Base-by-base conservation (phyloP, 1,284 basidiomycete species). In the Microbotryum saponariae region DNA sequence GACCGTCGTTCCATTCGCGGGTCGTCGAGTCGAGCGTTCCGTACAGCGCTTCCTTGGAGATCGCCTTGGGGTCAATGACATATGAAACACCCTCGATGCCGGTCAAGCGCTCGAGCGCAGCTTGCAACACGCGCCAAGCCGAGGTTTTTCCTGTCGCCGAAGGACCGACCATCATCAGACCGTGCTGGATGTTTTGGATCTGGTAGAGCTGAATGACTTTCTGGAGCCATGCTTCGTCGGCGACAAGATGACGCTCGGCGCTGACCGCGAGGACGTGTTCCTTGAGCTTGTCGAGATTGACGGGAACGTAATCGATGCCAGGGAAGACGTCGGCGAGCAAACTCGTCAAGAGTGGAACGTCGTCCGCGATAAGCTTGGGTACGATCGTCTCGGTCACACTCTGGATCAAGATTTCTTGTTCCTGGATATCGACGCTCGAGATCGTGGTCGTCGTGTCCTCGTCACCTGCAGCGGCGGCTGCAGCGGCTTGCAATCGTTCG, bases 341-440 rank as follows among this genome's bases (percentile, higher is more conserved):
- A 71, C 86, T 90, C 37, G 89, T 92, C 44, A 99, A 80, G 29
- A 97, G 80, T 9, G 93, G 88, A 1, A 98, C 94, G 78, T 99
- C 96, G 59, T 96, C 93, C 12, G 93, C 93, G 5, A 98, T 92
- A 59, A 99, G 79, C 78, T 98, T 98, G 1, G 97, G 96, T 9
- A 98, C 91, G 68, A 99, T 97, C 0, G 96, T 97, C 77, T 98
- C 96, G 4, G 89, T 92, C n/a, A 99, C 91, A 78, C 92, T 97
- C 77, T 98, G 96, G 61, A 99, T 97, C 71, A 98, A 80, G 65
- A 98, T 94, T 70, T 97, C 90, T 74, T 97, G 92, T 74, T 99
- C 96, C 6, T 86, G 86, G 18, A 86, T 78, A 52, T 79, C 78
- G 71, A 89, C 85, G 0, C 86, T 87, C 18, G 31, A 37, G 58